These are phyloP conservation scores for Apophysomyces elegans DNA, from an alignment of 371 early-diverging fungal genomes.

Conservation along the genomic window DNA sequence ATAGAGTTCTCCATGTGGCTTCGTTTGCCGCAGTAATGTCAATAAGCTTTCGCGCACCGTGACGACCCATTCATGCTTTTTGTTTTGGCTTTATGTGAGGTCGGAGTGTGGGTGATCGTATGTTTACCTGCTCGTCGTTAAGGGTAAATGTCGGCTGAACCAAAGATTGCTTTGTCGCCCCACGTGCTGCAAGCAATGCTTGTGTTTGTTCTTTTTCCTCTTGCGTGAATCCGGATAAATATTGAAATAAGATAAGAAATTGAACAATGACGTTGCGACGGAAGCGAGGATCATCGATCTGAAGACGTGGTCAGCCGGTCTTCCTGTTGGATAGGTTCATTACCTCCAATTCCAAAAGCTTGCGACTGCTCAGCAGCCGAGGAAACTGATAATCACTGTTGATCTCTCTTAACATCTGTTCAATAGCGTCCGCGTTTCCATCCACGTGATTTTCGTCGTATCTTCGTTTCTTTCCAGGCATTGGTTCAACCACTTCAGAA, in stretches of 20 bases:
- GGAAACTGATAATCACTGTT: slow-evolving; percentile 68
- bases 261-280: slow-evolving; percentile 83
- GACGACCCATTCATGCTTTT: slow-evolving; percentile 39
- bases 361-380: slow-evolving; percentile 72
- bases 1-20: slow-evolving; percentile 52
- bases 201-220: slow-evolving; percentile 44
- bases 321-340: not conserved
- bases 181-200: slow-evolving; percentile 32
- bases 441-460: slow-evolving; percentile 33
- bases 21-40: slow-evolving; percentile 33
- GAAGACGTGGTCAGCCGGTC: slow-evolving; percentile 2
- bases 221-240: slow-evolving; percentile 49
- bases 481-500: slow-evolving; percentile 27
- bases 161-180: slow-evolving; percentile 39
- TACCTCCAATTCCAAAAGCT: slow-evolving; percentile 75
- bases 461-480: slow-evolving; percentile 18
- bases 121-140: slow-evolving; percentile 36
- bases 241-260: slow-evolving; percentile 73
- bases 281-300: slow-evolving; percentile 69
- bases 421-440: slow-evolving; percentile 35
- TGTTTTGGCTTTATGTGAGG: not conserved
- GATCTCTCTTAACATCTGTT: slow-evolving; percentile 36
- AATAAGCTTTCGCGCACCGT: slow-evolving; percentile 20
- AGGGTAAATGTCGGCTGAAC: slow-evolving; percentile 36
- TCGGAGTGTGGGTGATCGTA: not conserved